phyloP scores from a whole-genome alignment of 805 yeast species.

The Wickerhamiella occidentalis region DNA sequence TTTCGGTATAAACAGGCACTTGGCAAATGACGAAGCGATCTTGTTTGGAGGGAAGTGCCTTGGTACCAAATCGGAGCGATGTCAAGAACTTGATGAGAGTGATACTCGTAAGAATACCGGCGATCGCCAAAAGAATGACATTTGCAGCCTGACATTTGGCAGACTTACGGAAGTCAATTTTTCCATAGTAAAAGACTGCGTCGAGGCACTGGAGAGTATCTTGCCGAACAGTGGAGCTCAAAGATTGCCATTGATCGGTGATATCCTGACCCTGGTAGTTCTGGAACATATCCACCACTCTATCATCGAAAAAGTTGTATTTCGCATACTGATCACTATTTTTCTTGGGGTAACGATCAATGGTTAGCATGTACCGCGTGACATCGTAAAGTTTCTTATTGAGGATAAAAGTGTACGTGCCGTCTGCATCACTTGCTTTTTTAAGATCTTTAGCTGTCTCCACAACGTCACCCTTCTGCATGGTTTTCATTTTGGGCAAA shows the following conservation, averaged over 20 bases:
- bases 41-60: slow-evolving; percentile 29
- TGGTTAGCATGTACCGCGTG: slow-evolving; percentile 29
- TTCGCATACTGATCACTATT: slow-evolving; percentile 20
- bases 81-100: slow-evolving; percentile 32
- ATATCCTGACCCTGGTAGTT: slow-evolving; percentile 30
- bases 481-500: slow-evolving; percentile 27
- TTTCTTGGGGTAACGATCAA: slow-evolving; percentile 20
- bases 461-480: slow-evolving; percentile 30
- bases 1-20: slow-evolving; percentile 43
- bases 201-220: slow-evolving; percentile 28
- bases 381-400: slow-evolving; percentile 30
- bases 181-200: slow-evolving; percentile 28
- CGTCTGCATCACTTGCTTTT: slow-evolving; percentile 20
- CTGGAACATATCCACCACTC: slow-evolving; percentile 25
- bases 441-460: slow-evolving; percentile 23
- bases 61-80: slow-evolving; percentile 30
- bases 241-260: slow-evolving; percentile 23
- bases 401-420: slow-evolving; percentile 26
- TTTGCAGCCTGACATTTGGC: slow-evolving; percentile 33
- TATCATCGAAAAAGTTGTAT: slow-evolving; percentile 28
- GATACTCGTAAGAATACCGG: slow-evolving; percentile 29
- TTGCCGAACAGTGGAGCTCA: slow-evolving; percentile 22
- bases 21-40: slow-evolving; percentile 34
- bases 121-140: slow-evolving; percentile 30
- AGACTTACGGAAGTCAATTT: slow-evolving; percentile 30